Evolutionary conservation across 495 filamentous ascomycete species (phyloP), one percentile per base, ranked within the genome.

Genomic region (Penicillium canescens): DNA sequence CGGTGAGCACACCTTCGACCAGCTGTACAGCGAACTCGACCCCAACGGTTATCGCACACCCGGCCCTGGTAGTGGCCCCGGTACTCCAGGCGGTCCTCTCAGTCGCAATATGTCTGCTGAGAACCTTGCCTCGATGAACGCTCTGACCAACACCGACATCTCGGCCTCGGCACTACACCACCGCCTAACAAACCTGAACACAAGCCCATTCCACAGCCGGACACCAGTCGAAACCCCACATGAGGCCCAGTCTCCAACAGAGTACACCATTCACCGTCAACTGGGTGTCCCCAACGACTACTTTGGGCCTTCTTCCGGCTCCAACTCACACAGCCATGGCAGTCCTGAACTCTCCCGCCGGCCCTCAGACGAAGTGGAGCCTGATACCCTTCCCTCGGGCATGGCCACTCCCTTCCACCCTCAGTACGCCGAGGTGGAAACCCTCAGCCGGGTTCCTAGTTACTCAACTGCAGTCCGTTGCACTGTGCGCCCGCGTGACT

Each of bases 1-100:
- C 63, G 89, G 88, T 42, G 82, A 91, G 56, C 93, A 97, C 70
- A 78, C 83, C 14, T 81, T 96, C 38, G 94, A 98, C 73, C 86
- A 90, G 61, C 72, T 97, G 4, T 98, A 94, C 69, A 87, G 90
- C 54, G 89, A 92, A 50, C 76, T 96, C 42, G 89, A 95, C 66
- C 77, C 81, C 13, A 84, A 71, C 35, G 88, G 86, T 28, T 87
- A 91, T 59, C 83, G 89, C 62, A 96, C 92, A 1, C 89, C 91
- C 8, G 81, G 73, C 10, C 70, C 78, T n/a, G 65, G 77, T 44
- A 94, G 90, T 56, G 87, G 86, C 36, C 67, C 86, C 23, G 87
- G 80, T 56, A 96, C 90, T 2, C 94, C 94, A 0, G 84, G 89
- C 50, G 85, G 83, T 54, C 75, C 76, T 20, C 86, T 89, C 28